Conservation (phyloP, 345 rosid species). For the Microcos paniculata region DNA sequence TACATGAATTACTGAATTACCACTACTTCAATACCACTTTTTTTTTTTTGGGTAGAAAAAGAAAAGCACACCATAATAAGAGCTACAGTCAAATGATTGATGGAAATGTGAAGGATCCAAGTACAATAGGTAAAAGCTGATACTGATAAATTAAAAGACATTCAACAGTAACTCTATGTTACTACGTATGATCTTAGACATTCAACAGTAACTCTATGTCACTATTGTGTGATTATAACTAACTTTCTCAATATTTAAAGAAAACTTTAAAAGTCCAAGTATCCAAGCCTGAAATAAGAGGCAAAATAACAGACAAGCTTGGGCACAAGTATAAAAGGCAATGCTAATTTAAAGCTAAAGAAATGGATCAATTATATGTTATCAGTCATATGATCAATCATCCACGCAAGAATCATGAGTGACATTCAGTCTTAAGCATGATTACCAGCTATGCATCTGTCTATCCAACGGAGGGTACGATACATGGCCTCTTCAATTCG, state of each 20-base stretch:
- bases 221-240: background rate
- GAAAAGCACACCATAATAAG: background rate
- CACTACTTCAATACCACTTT: background rate
- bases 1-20: background rate
- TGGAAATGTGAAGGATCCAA: background rate
- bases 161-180: background rate
- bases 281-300: background rate
- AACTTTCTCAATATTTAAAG: background rate
- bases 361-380: background rate
- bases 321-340: background rate
- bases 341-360: constrained; percentile 6
- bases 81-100: background rate
- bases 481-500: constrained; percentile 84
- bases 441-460: constrained; percentile 70
- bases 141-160: background rate
- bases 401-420: background rate
- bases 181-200: too few species aligned
- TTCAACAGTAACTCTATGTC: too few species aligned
- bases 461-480: constrained; percentile 87
- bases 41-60: background rate
- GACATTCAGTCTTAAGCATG: constrained; percentile 1
- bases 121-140: background rate
- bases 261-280: constrained; percentile 1
- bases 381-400: constrained; percentile 4
- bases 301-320: background rate